A percentile compares a stretch with the other conserved stretches of the same genome.
These are phyloP conservation scores for Aspergillus fumigatiaffinis DNA, from an alignment of 2,329 filamentous ascomycete species.

Conservation along the genomic window DNA sequence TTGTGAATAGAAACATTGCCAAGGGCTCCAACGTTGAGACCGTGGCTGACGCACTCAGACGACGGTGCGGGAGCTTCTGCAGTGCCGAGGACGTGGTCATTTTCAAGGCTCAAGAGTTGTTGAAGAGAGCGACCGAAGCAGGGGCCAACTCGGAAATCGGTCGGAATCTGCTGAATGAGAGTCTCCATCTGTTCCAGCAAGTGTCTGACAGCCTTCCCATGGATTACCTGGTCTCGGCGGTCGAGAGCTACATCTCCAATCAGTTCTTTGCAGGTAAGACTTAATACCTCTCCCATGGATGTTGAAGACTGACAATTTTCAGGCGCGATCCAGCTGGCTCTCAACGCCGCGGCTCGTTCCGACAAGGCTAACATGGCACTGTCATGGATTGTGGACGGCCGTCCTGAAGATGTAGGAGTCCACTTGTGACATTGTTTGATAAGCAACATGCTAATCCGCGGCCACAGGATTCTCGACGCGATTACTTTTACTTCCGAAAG, in stretches of 20 bases:
- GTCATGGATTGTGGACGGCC: constrained; percentile 81
- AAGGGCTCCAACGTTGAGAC: constrained; percentile 97
- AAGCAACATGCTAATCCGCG: constrained; percentile 11
- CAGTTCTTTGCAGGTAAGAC: constrained; percentile 74
- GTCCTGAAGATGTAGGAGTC: constrained; percentile 53
- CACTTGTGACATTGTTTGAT: background rate
- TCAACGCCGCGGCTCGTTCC: constrained; percentile 76
- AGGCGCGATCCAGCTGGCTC: constrained; percentile 78
- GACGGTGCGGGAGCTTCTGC: constrained; percentile 94
- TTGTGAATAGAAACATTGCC: constrained; percentile 95
- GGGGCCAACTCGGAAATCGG: constrained; percentile 70
- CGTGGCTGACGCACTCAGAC: constrained; percentile 86
- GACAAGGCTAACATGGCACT: constrained; percentile 84
- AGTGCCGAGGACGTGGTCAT: constrained; percentile 95
- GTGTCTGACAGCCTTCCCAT: constrained; percentile 79
- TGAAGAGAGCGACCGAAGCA: constrained; percentile 82
- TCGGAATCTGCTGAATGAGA: constrained; percentile 80
- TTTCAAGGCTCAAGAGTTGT: constrained; percentile 94
- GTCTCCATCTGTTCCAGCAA: constrained; percentile 79
- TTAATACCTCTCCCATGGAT: constrained; percentile 12
- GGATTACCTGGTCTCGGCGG: constrained; percentile 73
- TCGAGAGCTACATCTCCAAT: constrained; percentile 73
- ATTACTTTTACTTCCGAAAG: constrained; percentile 66
- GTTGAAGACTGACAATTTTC: constrained; percentile 16
- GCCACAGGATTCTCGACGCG: constrained; percentile 61